These are phyloP conservation scores for Senna tora DNA, from an alignment of 306 rosid genomes.

Conservation along the genomic window DNA sequence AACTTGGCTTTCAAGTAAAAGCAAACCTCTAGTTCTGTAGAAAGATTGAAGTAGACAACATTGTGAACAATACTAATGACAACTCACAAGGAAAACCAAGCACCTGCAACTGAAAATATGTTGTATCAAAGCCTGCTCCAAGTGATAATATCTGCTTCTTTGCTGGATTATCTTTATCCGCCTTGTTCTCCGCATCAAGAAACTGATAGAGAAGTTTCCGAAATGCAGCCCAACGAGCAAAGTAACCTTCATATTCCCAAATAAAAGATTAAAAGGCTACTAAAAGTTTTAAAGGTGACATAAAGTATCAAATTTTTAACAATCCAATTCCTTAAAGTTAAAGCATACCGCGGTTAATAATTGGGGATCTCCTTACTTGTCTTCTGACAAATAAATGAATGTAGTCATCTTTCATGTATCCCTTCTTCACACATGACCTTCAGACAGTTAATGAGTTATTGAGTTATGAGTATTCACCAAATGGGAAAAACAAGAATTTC, in stretches of 20 bases:
- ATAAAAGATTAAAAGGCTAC: slow-evolving; percentile 21
- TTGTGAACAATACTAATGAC: slow-evolving; percentile 25
- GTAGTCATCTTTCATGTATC: slow-evolving; percentile 93
- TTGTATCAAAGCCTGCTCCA: slow-evolving; percentile 95
- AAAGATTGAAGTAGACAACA: slow-evolving; percentile 3
- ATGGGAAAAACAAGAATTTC: slow-evolving; percentile 17
- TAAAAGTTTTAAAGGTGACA: slow-evolving; percentile 22
- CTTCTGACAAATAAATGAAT: slow-evolving; percentile 83
- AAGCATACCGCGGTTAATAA: slow-evolving; percentile 83
- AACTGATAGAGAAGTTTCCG: slow-evolving; percentile 77
- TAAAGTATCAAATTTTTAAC: background rate
- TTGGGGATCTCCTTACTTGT: slow-evolving; percentile 92
- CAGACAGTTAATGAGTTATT: slow-evolving; percentile 29
- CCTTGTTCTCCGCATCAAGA: slow-evolving; percentile 59
- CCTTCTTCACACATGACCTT: slow-evolving; percentile 95
- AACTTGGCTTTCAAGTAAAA: slow-evolving; percentile 18
- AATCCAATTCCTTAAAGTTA: slow-evolving; percentile 24
- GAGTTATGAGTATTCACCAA: slow-evolving; percentile 26
- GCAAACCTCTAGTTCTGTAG: slow-evolving; percentile 21
- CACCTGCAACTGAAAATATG: slow-evolving; percentile 95
- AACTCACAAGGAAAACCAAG: slow-evolving; percentile 40
- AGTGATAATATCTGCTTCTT: slow-evolving; percentile 55
- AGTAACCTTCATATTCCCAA: slow-evolving; percentile 64
- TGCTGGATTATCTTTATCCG: slow-evolving; percentile 30
- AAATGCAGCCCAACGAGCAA: slow-evolving; percentile 88